Conservation (phyloP, 495 filamentous ascomycete species). For the Recurvomyces mirabilis region DNA sequence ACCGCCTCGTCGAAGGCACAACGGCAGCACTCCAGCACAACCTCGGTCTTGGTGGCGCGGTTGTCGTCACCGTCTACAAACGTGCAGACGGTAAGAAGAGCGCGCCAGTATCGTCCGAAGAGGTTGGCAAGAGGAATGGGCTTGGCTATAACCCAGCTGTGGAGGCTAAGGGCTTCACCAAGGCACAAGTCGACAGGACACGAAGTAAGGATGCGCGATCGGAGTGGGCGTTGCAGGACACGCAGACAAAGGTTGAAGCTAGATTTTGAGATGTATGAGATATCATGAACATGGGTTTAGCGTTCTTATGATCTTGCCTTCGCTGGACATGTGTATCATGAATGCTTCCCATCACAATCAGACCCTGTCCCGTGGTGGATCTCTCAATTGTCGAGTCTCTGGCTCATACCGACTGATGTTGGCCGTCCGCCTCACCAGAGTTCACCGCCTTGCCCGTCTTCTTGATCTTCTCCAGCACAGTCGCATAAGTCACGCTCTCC, state of each 20-base stretch:
- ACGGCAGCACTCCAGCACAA: constrained; percentile 81
- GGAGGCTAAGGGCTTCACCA: constrained; percentile 75
- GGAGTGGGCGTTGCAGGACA: constrained; percentile 65
- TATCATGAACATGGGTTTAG: no score
- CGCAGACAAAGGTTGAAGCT: constrained; percentile 55
- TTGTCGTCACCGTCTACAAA: constrained; percentile 81
- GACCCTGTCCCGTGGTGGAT: no score
- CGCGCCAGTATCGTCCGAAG: constrained; percentile 41
- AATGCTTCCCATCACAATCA: no score
- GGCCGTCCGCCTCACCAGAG: constrained; percentile 49
- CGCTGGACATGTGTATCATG: background rate
- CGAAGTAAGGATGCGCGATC: constrained; percentile 56
- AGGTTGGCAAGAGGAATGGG: constrained; percentile 50
- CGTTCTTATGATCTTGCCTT: no score
- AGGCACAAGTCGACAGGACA: constrained; percentile 59
- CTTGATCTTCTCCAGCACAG: constrained; percentile 75
- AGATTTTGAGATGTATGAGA: constrained; percentile 24
- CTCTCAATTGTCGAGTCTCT: no score
- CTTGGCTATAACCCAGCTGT: constrained; percentile 91
- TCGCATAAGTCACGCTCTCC: constrained; percentile 55
- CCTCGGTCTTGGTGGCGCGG: constrained; percentile 81
- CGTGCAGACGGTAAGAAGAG: constrained; percentile 66
- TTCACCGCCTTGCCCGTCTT: constrained; percentile 93
- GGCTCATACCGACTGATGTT: constrained; percentile 16
- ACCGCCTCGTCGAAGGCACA: constrained; percentile 57